Percentiles rank a stretch among this genome's conserved stretches.
These are phyloP conservation scores for Penicillium chermesinum DNA, from an alignment of 495 filamentous ascomycete species.

Conservation along the genomic window DNA sequence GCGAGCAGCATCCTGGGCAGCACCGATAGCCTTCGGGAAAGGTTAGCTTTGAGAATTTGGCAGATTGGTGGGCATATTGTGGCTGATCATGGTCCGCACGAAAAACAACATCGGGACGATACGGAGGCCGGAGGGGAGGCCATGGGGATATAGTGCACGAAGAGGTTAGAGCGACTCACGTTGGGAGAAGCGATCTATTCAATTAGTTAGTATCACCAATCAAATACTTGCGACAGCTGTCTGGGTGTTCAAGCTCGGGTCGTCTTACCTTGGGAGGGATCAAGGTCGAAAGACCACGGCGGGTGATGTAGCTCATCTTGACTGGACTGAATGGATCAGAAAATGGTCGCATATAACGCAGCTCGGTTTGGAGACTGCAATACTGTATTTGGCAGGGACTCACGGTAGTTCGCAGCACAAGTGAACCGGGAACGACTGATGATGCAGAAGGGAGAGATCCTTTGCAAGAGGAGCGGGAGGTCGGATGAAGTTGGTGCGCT, in stretches of 20 bases:
- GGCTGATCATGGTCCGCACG: constrained; percentile 12
- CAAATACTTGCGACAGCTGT: neutral
- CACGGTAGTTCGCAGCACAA: constrained; percentile 35
- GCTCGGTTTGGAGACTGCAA: constrained; percentile 1
- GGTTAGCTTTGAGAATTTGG: constrained; percentile 19
- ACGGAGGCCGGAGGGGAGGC: constrained; percentile 16
- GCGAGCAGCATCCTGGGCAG: constrained; percentile 86
- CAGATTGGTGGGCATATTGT: constrained; percentile 1
- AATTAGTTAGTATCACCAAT: constrained; percentile 25
- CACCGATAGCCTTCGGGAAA: constrained; percentile 69
- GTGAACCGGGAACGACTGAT: constrained; percentile 31
- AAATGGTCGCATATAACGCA: constrained; percentile 15
- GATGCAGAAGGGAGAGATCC: constrained; percentile 32
- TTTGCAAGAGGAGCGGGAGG: constrained; percentile 37
- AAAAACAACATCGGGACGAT: constrained; percentile 22
- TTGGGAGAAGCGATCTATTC: constrained; percentile 80
- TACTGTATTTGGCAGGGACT: constrained; percentile 6
- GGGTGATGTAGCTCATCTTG: constrained; percentile 87
- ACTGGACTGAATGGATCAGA: constrained; percentile 35
- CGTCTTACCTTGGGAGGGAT: constrained; percentile 90
- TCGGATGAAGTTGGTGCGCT: constrained; percentile 40
- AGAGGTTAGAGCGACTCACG: constrained; percentile 51
- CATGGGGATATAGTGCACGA: constrained; percentile 2
- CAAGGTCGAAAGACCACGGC: constrained; percentile 90
- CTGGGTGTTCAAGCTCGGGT: constrained; percentile 4